Conservation (phyloP, 2,329 filamentous ascomycete species). For the Penicillium glabrum region DNA sequence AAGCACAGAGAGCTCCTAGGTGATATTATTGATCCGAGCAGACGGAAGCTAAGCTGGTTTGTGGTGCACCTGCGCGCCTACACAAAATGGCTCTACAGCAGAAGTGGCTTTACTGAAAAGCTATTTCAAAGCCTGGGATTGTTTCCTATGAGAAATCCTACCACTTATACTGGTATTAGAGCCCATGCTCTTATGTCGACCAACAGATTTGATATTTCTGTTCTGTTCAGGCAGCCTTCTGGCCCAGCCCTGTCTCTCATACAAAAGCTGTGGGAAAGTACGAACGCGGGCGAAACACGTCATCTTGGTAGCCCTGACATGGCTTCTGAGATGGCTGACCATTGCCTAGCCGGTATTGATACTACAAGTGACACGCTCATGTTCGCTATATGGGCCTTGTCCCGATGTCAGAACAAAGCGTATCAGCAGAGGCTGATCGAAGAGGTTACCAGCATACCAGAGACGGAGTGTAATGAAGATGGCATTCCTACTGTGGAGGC, state of each 20-base stretch:
- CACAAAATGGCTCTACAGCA: slow-evolving; percentile 52
- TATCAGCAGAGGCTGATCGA: slow-evolving; percentile 48
- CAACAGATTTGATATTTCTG: slow-evolving; percentile 28
- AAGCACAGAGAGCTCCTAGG: slow-evolving; percentile 43
- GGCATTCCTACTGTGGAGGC: slow-evolving; percentile 37
- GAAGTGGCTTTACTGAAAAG: slow-evolving; percentile 38
- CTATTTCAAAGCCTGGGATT: slow-evolving; percentile 39
- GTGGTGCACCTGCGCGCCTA: slow-evolving; percentile 46
- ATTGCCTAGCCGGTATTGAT: slow-evolving; percentile 55
- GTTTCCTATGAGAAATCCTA: slow-evolving; percentile 52
- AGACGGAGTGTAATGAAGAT: slow-evolving; percentile 10
- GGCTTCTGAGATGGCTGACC: slow-evolving; percentile 56
- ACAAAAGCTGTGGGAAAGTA: slow-evolving; percentile 38
- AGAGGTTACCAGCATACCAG: slow-evolving; percentile 40
- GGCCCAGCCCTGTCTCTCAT: slow-evolving; percentile 32
- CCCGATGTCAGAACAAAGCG: slow-evolving; percentile 40
- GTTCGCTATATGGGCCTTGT: slow-evolving; percentile 53
- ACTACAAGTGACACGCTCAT: slow-evolving; percentile 55
- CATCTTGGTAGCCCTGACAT: slow-evolving; percentile 47
- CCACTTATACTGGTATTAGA: slow-evolving; percentile 54
- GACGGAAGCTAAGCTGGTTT: slow-evolving; percentile 52
- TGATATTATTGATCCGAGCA: slow-evolving; percentile 51
- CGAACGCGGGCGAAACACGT: slow-evolving; percentile 24
- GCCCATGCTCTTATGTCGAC: slow-evolving; percentile 42
- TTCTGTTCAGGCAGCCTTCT: slow-evolving; percentile 20